Percentiles rank a stretch among this genome's conserved stretches.
Conservation (phyloP, 2,329 filamentous ascomycete species). For the Teratosphaeria pseudoeucalypti region DNA sequence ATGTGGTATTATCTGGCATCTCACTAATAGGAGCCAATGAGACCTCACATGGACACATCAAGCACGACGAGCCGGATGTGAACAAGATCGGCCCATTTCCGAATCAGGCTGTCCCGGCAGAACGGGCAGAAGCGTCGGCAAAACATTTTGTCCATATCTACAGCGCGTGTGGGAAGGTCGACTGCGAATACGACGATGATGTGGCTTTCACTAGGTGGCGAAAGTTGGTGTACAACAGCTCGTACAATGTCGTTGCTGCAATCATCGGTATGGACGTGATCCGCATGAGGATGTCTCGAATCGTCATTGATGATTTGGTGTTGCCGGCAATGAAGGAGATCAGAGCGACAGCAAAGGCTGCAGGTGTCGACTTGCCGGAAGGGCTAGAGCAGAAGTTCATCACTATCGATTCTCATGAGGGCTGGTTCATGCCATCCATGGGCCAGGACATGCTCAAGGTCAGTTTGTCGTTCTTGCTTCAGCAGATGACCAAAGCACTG, state of each 20-base stretch:
- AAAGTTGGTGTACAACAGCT: slow-evolving; percentile 44
- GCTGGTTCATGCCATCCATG: slow-evolving; percentile 46
- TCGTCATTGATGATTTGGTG: slow-evolving; percentile 39
- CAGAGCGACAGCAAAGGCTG: slow-evolving; percentile 34
- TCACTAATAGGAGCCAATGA: slow-evolving; percentile 45
- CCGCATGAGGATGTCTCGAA: slow-evolving; percentile 37
- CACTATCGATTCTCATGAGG: slow-evolving; percentile 39
- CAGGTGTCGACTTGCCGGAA: slow-evolving; percentile 34
- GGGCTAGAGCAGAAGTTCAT: slow-evolving; percentile 39
- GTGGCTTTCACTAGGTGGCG: slow-evolving; percentile 39
- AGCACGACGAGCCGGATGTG: slow-evolving; percentile 43
- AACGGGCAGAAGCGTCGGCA: slow-evolving; percentile 21
- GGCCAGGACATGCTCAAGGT: slow-evolving; percentile 41
- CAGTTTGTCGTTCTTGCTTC: background rate
- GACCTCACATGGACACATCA: slow-evolving; percentile 35
- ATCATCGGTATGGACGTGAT: slow-evolving; percentile 43
- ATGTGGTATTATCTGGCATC: slow-evolving; percentile 44
- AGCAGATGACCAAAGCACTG: slow-evolving; percentile 10
- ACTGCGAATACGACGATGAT: slow-evolving; percentile 30
- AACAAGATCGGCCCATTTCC: slow-evolving; percentile 43
- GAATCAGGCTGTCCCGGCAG: slow-evolving; percentile 25
- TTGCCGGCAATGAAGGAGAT: slow-evolving; percentile 47
- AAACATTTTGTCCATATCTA: slow-evolving; percentile 40
- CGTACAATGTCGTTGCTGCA: slow-evolving; percentile 44
- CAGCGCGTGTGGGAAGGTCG: slow-evolving; percentile 35